Base-by-base conservation (phyloP, 225 moss, liverwort and hornwort genomes). In the Antitrichia curtipendula region DNA sequence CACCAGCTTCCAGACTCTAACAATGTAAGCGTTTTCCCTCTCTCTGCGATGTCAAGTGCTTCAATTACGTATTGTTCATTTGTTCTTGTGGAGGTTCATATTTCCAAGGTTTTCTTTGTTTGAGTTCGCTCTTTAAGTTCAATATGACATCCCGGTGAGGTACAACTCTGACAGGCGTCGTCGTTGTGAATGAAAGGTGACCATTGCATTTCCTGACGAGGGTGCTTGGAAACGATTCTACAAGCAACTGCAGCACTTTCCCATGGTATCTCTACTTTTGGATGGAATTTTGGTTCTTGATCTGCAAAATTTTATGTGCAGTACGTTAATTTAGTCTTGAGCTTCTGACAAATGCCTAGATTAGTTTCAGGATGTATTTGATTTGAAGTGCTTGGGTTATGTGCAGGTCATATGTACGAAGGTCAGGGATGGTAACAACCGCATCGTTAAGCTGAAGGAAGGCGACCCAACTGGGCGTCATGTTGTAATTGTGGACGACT, bases 191-290 rank as follows among this genome's bases (percentile, higher is more conserved):
- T 87, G 56, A 82, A 88, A 96, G 96, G 95, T 96, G 80, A 97
- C 94, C 82, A 96, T 99, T 86, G 98, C 98, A 53, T 99, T 99
- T 91, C 98, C 98, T 66, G 98, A 99, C 80, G 98, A 99, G 91
- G 98, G 98, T 40, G 98, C 98, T 76, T 99, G 97, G 97, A 99
- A 97, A 92, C 95, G 98, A 68, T 99, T 99, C 81, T 95, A 97
- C 91, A 99, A 95, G 93, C 98, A 99, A 92, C 95, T 99, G 64
- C 98, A 99, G 94, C 98, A 99, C 89, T 99, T 99, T 85, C 98
- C 98, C 57, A 99, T 89, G 87, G 98, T 98, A 92, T 86, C 41
- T 75, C 47, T 78, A 31, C 36, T 64, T 87, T 53, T 41, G 31
- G 57, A 65, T 85, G 80, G 73, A 79, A 73, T 62, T 73, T 71